Conservation (phyloP, 306 rosid genomes). For the Cicer bijugum region DNA sequence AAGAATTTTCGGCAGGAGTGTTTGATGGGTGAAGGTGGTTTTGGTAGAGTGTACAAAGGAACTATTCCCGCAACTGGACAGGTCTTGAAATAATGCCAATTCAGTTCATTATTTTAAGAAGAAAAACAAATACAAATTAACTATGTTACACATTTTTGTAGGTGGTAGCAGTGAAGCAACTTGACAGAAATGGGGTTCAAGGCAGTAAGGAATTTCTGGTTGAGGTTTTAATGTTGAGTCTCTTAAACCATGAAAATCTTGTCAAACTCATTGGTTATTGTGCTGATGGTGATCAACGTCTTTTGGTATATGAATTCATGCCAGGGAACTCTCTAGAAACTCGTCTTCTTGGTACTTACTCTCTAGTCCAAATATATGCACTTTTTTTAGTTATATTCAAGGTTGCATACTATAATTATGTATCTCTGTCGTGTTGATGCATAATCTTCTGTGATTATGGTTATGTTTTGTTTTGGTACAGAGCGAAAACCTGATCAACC, state of each 20-base stretch:
- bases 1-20: conserved; percentile 86
- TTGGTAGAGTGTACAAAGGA: conserved; percentile 91
- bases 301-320: conserved; percentile 81
- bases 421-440: too few relatives aligned
- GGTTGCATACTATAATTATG: too few relatives aligned
- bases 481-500: conserved; percentile 47
- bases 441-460: conserved; percentile 2
- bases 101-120: not conserved
- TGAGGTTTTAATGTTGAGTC: conserved; percentile 71
- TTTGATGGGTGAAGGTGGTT: conserved; percentile 89
- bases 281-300: conserved; percentile 95
- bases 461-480: conserved; percentile 43
- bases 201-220: conserved; percentile 76
- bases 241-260: conserved; percentile 71
- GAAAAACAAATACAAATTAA: too few relatives aligned
- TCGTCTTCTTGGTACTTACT: conserved; percentile 65
- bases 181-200: conserved; percentile 76
- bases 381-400: too few relatives aligned
- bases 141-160: not conserved
- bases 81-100: conserved; percentile 49
- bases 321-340: conserved; percentile 64
- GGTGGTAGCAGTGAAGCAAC: conserved; percentile 98
- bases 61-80: conserved; percentile 67
- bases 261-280: conserved; percentile 83
- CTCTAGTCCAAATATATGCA: too few relatives aligned